Evolutionary conservation across 257 asterid species (phyloP), one percentile per base, ranked within the genome.

Genomic region (Catharanthus roseus): DNA sequence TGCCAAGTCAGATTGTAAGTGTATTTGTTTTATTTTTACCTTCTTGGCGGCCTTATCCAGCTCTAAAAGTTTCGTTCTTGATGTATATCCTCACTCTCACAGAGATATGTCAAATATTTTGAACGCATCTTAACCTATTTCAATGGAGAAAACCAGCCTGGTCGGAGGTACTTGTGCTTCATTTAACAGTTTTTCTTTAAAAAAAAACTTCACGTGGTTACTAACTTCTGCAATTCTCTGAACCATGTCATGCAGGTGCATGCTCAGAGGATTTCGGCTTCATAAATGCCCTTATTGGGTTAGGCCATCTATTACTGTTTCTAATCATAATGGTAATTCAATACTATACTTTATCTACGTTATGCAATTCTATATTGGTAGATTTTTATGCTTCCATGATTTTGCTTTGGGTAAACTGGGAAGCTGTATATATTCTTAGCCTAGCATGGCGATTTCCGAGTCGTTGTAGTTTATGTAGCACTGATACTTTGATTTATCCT

Each of bases 1-100:
- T 95, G 76, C 99, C 99, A 41, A 95, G 99, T 81, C 99, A 95
- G 87, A 95, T 95, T 70, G 99, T 95, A 82, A 82, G 98, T 81
- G 28, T 50, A 63, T 55, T 54, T 42, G 36, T 56, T 19, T 61
- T 3, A 7, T 8, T 55, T 61, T 18, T 9, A 26, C 55, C 67
- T 66, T 23, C 54, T 56, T 41, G 60, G n/a, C 47, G 11, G 10
- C 56, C 67, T 18, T 33, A 1, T 23, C 13, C 33, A 18, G 26
- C 7, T 61, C 15, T 61, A 61, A 58, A 60, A 15, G 29, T 60
- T 60, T 61, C 28, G 5, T 9, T 34, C 26, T 33, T 33, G 28
- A 61, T 33, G 45, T 33, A 18, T 70, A 38, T n/a, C 70, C 74
- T 78, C 56, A 73, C 75, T 78, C 15, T 67, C 42, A 8, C 67